phyloP scores from a whole-genome alignment of 257 asterid species.

The Solanum pimpinellifolium region DNA sequence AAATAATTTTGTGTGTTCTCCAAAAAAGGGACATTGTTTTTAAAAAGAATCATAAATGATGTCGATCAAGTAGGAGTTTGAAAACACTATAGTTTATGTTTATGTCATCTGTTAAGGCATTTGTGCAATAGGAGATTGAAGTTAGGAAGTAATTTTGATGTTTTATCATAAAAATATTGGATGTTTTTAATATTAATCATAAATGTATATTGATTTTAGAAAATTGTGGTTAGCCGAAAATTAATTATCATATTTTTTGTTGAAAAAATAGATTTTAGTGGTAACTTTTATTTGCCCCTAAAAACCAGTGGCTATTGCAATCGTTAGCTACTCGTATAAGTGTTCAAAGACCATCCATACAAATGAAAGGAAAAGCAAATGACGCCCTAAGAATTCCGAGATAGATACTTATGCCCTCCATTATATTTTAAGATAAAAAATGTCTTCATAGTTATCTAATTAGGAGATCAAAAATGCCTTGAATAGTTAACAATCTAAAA shows the following conservation, averaged over 20 bases:
- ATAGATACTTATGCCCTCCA: too few species aligned
- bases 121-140: not conserved
- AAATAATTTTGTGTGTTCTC: not conserved
- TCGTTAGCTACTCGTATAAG: too few species aligned
- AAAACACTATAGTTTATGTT: not conserved
- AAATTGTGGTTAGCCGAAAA: not conserved
- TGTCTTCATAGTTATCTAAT: too few species aligned
- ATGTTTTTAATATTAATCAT: too few species aligned
- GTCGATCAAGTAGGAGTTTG: not conserved
- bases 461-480: too few species aligned
- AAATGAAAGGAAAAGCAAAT: not conserved
- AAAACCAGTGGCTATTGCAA: not conserved
- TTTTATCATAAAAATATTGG: too few species aligned
- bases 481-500: too few species aligned
- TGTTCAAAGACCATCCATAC: not conserved
- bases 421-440: too few species aligned
- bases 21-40: not conserved
- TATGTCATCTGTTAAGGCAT: not conserved
- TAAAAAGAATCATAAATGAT: not conserved
- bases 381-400: not conserved
- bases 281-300: not conserved
- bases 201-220: too few species aligned
- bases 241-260: not conserved
- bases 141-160: not conserved
- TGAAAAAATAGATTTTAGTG: not conserved